Evolutionary conservation across 768 basidiomycete genomes (phyloP).

Genomic region (Galerina sulciceps): DNA sequence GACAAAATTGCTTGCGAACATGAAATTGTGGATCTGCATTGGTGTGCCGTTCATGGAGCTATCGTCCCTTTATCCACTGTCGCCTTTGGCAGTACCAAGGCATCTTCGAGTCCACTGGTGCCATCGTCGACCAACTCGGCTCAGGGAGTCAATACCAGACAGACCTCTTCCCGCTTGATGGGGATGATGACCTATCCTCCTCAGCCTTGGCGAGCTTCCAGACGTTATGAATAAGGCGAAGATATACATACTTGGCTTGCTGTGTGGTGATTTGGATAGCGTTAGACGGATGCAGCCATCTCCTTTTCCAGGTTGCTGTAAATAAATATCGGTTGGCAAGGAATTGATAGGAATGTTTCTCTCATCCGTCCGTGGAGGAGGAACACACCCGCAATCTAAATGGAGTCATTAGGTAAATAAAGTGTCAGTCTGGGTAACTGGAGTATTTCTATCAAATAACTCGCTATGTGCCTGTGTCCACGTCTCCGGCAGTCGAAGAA

Average conservation of each 20-base stretch:
- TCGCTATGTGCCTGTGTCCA: too few relatives aligned
- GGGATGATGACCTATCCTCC: constrained; percentile 47
- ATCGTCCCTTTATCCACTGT: constrained; percentile 7
- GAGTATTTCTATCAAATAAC: too few relatives aligned
- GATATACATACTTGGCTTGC: constrained; percentile 84
- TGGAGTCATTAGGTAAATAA: too few relatives aligned
- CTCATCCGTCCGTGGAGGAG: too few relatives aligned
- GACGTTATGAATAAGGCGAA: constrained; percentile 97
- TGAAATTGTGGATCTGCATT: constrained; percentile 93
- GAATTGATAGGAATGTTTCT: too few relatives aligned
- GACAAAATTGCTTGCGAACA: constrained; percentile 95
- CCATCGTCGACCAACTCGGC: constrained; percentile 17
- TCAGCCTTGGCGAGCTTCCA: constrained; percentile 87
- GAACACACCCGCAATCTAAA: too few relatives aligned
- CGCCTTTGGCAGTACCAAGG: neutral
- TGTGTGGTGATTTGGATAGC: constrained; percentile 89
- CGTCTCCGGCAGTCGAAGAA: too few relatives aligned
- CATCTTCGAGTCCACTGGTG: constrained; percentile 16
- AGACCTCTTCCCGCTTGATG: constrained; percentile 42
- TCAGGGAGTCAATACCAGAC: constrained; percentile 19
- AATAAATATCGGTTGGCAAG: too few relatives aligned
- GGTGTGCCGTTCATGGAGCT: constrained; percentile 73
- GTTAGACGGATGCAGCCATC: constrained; percentile 96
- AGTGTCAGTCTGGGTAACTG: too few relatives aligned
- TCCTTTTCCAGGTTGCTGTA: constrained; percentile 97